Conservation (phyloP, 164 flowering plant species). For the Annona cherimola region DNA sequence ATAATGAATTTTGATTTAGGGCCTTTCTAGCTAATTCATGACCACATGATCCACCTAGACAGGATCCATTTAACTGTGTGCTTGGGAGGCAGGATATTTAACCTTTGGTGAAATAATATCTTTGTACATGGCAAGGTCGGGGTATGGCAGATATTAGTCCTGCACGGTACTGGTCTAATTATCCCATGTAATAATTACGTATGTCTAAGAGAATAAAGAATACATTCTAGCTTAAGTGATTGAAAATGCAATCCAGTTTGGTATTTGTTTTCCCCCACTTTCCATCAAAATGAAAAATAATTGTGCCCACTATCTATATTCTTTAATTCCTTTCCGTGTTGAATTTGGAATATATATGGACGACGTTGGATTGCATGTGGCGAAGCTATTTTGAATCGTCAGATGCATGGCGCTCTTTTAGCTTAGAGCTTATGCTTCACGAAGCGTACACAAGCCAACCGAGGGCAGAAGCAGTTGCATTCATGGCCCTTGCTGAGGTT, state of each 20-base stretch:
- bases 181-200: not conserved
- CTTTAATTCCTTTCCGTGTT: not conserved
- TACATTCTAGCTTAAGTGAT: slow-evolving; percentile 12
- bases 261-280: not conserved
- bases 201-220: slow-evolving; percentile 13
- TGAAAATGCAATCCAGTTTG: not conserved
- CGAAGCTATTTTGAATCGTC: not conserved
- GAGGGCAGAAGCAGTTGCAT: too few species aligned
- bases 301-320: slow-evolving; percentile 17
- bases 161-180: not conserved
- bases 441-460: too few species aligned
- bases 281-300: not conserved
- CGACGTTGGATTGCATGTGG: not conserved
- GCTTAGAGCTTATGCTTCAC: not conserved
- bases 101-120: too few species aligned
- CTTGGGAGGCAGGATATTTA: not conserved
- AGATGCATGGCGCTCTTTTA: not conserved
- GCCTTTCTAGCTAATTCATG: too few species aligned
- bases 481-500: too few species aligned
- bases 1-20: too few species aligned
- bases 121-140: too few species aligned
- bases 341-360: not conserved
- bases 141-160: not conserved
- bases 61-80: not conserved
- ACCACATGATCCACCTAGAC: not conserved